Evolutionary conservation across 73 alveolate species (phyloP), one percentile per base, ranked within the genome.

Genomic region (Stentor coeruleus): DNA sequence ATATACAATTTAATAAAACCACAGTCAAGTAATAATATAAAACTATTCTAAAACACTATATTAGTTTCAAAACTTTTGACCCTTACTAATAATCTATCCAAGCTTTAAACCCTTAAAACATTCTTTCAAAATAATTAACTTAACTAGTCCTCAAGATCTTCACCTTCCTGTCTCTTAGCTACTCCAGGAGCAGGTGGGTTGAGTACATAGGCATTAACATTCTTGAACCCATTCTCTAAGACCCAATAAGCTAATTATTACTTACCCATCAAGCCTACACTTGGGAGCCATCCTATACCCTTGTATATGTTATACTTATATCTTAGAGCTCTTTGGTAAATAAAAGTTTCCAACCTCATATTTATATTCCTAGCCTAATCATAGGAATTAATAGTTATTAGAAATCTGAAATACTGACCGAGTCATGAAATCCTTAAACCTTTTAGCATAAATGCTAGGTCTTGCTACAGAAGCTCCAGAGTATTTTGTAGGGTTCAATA

Each of bases 161-260:
- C 73, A 57, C 73, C 73, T 31, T 57, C 28, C 28, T 57, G 35
- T 57, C 73, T 57, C 73, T 57, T 57, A 20, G 15, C 28, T 31
- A 57, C 73, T 20, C 73, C 73, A 20, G 73, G 73, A n/a, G 15
- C 35, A 57, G 73, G 73, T 57, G 73, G 73, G 2, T 57, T 57
- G 73, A 57, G 73, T 20, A 57, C 2, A 57, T 57, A 57, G 0
- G 73, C 15, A 57, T 57, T 57, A 31, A 57, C 15, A 31, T 57
- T 57, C 73, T 57, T 57, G 73, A 57, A 57, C 0, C 73, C 73
- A 57, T 57, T n/a, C 73, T 57, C 73, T 57, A 57, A 31, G 15
- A 31, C 28, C 73, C 73, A 57, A 57, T 57, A 57, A 20, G 28
- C 73, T 57, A 57, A 2, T n/a, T n/a, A n/a, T n/a, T n/a, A n/a